Percentiles rank a stretch among this genome's conserved stretches.
Conservation (phyloP, 2,329 filamentous ascomycete species). For the Phaeosphaeriaceae sp. region DNA sequence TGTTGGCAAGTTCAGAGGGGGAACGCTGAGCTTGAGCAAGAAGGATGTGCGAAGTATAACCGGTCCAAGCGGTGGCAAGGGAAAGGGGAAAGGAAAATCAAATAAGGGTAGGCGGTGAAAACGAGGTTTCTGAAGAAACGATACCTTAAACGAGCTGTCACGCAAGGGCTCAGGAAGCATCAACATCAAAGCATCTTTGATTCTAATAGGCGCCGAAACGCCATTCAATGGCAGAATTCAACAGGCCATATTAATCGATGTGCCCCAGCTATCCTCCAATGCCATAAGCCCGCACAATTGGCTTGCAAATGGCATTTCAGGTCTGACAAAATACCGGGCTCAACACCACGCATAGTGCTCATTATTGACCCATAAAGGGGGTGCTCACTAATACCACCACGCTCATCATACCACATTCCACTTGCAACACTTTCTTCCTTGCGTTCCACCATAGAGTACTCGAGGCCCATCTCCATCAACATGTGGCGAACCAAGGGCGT, state of each 20-base stretch:
- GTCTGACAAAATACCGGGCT: neutral
- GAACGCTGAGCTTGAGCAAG: constrained; percentile 78
- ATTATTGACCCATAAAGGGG: constrained; percentile 38
- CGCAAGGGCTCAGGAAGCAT: neutral
- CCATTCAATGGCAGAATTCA: no score
- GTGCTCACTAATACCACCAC: constrained; percentile 6
- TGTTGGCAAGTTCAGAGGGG: constrained; percentile 80
- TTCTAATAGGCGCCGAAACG: no score
- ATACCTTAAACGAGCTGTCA: neutral
- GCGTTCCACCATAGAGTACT: constrained; percentile 51
- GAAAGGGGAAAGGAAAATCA: constrained; percentile 19
- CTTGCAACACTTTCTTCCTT: constrained; percentile 70
- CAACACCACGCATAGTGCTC: constrained; percentile 43
- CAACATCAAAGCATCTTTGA: no score
- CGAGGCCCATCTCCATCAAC: constrained; percentile 16
- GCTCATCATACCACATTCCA: constrained; percentile 67
- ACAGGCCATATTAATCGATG: no score
- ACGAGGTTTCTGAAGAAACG: neutral
- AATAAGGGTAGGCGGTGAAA: constrained; percentile 17
- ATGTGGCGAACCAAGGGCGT: constrained; percentile 50
- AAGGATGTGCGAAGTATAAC: constrained; percentile 74
- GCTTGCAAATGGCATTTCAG: neutral
- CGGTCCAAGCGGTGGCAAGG: constrained; percentile 57
- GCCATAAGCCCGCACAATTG: no score
- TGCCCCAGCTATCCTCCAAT: no score